Evolutionary conservation across 306 rosid species (phyloP).

Genomic region (Castanopsis chinensis): DNA sequence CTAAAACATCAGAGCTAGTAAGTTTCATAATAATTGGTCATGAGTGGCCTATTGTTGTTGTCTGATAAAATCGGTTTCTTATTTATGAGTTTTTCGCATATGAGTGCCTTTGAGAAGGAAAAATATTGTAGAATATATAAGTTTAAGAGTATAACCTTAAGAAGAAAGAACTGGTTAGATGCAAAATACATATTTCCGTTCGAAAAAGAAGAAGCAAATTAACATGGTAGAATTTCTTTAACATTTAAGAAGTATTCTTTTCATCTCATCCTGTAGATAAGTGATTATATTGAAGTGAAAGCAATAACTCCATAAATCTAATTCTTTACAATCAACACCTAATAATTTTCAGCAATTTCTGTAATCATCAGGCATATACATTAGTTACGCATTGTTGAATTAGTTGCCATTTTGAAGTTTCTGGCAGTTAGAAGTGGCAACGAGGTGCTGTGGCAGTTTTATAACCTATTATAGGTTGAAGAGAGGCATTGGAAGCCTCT

Average conservation of each 20-base stretch:
- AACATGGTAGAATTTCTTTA: too few relatives aligned
- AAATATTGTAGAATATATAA: background rate
- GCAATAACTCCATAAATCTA: background rate
- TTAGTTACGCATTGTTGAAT: too few relatives aligned
- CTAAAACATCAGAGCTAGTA: background rate
- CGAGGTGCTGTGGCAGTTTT: background rate
- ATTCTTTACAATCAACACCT: background rate
- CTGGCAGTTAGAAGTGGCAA: background rate
- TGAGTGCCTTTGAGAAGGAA: background rate
- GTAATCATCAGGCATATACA: too few relatives aligned
- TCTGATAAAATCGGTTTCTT: background rate
- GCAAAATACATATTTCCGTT: too few relatives aligned
- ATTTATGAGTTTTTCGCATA: background rate
- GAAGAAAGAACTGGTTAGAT: background rate
- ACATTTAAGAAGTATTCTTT: too few relatives aligned
- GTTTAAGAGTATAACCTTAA: background rate
- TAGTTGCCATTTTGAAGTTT: background rate
- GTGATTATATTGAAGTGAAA: background rate
- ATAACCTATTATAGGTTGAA: background rate
- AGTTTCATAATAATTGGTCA: background rate
- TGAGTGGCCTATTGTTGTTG: too few relatives aligned
- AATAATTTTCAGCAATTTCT: background rate
- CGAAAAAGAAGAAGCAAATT: too few relatives aligned
- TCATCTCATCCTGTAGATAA: background rate
- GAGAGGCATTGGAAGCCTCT: background rate